Evolutionary conservation across 106 monocot genomes (phyloP).

Genomic region (Ottelia alismoides): DNA sequence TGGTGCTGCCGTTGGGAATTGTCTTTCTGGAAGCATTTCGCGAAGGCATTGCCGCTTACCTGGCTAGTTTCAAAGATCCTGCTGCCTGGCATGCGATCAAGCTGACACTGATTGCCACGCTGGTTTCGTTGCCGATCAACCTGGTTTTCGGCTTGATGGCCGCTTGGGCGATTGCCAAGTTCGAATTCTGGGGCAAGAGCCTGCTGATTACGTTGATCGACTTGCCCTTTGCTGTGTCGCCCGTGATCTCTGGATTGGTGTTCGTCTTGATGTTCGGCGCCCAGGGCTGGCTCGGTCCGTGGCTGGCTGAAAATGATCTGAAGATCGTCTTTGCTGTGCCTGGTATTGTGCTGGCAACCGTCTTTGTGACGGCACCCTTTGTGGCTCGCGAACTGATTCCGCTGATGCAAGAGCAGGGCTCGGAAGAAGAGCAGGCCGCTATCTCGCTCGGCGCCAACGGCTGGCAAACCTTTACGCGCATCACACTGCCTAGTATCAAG

Average conservation of each 20-base stretch:
- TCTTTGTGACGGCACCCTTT: background rate
- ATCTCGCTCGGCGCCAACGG: background rate
- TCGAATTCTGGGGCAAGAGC: background rate
- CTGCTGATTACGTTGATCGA: background rate
- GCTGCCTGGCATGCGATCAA: too few species aligned
- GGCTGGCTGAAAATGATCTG: background rate
- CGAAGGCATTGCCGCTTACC: too few species aligned
- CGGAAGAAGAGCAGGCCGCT: background rate
- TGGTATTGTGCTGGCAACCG: too few species aligned
- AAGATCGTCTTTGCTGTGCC: background rate
- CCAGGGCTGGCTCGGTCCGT: background rate
- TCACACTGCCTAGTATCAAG: background rate
- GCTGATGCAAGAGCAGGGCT: too few species aligned
- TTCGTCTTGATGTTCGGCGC: background rate
- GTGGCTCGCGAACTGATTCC: background rate
- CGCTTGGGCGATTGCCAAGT: background rate
- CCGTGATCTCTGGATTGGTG: background rate
- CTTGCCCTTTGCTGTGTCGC: background rate
- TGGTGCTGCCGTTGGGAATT: too few species aligned
- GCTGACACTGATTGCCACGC: background rate
- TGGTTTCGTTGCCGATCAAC: background rate
- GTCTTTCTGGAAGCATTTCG: too few species aligned
- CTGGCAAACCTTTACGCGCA: background rate
- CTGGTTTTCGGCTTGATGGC: background rate
- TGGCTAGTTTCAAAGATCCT: too few species aligned